Percentiles rank a stretch among this genome's conserved stretches.
Evolutionary conservation across 2,329 filamentous ascomycete genomes (phyloP).

Genomic region (Botrytis pseudocinerea): DNA sequence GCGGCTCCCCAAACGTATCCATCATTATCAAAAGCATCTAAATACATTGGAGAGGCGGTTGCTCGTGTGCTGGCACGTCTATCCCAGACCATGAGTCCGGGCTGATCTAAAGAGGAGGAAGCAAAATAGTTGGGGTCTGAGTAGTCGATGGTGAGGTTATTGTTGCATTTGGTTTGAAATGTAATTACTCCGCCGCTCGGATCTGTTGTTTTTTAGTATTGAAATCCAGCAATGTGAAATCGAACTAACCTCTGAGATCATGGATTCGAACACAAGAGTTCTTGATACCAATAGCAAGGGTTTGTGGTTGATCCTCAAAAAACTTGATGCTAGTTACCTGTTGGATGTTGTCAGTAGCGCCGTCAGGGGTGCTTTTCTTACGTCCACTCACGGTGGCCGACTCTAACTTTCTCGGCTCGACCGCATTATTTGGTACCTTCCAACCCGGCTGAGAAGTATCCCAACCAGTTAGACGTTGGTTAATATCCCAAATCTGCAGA

Average conservation of each 20-base stretch:
- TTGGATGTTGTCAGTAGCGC: slow-evolving; percentile 51
- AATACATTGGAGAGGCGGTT: slow-evolving; percentile 55
- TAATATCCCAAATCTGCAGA: slow-evolving; percentile 80
- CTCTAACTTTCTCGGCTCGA: slow-evolving; percentile 59
- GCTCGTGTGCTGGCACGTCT: slow-evolving; percentile 60
- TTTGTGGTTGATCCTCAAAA: slow-evolving; percentile 74
- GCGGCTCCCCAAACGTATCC: slow-evolving; percentile 64
- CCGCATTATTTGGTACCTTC: slow-evolving; percentile 32
- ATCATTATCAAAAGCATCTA: slow-evolving; percentile 60
- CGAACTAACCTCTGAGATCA: slow-evolving; percentile 67
- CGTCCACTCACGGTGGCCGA: slow-evolving; percentile 32
- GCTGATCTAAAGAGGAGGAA: slow-evolving; percentile 73
- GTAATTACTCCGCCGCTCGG: slow-evolving; percentile 55
- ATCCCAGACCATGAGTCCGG: slow-evolving; percentile 77
- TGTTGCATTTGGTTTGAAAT: slow-evolving; percentile 68
- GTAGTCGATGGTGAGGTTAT: slow-evolving; percentile 76
- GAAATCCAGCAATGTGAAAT: not conserved
- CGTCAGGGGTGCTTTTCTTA: not conserved
- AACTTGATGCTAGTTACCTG: slow-evolving; percentile 83
- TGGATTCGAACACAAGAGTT: slow-evolving; percentile 74
- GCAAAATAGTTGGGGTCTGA: slow-evolving; percentile 82
- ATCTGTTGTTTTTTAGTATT: slow-evolving; percentile 40
- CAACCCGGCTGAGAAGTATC: slow-evolving; percentile 51
- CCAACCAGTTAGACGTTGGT: slow-evolving; percentile 54
- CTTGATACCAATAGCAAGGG: slow-evolving; percentile 73